Percentiles rank a stretch among this genome's conserved stretches.
These are phyloP conservation scores for Pleurotus giganteus DNA, from an alignment of 768 basidiomycete species.

Conservation along the genomic window DNA sequence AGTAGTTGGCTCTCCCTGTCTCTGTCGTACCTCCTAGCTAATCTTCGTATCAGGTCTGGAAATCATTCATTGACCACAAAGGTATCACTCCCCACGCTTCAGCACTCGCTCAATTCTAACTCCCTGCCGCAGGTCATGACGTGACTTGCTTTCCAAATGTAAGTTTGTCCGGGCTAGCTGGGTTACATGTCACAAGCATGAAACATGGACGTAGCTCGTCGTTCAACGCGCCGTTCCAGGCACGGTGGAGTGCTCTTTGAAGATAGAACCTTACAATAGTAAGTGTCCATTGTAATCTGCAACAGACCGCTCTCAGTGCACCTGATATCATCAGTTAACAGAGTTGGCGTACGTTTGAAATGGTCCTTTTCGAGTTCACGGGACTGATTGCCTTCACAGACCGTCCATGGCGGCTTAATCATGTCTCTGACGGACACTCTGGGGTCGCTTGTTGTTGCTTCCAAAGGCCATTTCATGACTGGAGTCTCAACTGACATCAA, in stretches of 20 bases:
- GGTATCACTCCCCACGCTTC: slow-evolving; percentile 34
- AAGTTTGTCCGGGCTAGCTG: slow-evolving; percentile 15
- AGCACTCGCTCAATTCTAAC: slow-evolving; percentile 1
- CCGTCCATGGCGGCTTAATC: slow-evolving; percentile 80
- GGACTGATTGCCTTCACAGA: slow-evolving; percentile 22
- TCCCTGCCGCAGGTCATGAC: slow-evolving; percentile 62
- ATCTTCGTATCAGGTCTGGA: slow-evolving; percentile 61
- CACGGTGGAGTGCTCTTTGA: slow-evolving; percentile 63
- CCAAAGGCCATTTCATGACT: slow-evolving; percentile 83
- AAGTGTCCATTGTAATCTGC: slow-evolving; percentile 21
- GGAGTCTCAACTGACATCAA: slow-evolving; percentile 84
- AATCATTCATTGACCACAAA: slow-evolving; percentile 73
- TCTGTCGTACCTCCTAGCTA: neutral
- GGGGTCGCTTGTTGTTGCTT: slow-evolving; percentile 81
- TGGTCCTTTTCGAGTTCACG: neutral
- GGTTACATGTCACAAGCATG: neutral
- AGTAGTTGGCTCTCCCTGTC: slow-evolving; percentile 31
- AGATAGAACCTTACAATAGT: slow-evolving; percentile 77
- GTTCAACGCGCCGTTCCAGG: slow-evolving; percentile 72
- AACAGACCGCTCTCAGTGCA: neutral
- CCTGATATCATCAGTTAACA: slow-evolving; percentile 54
- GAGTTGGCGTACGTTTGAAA: slow-evolving; percentile 63
- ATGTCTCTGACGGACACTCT: slow-evolving; percentile 82
- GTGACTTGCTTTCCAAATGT: slow-evolving; percentile 79
- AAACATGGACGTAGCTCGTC: slow-evolving; percentile 43